phyloP scores from a whole-genome alignment of 2,329 filamentous ascomycete genomes.

The Lachnellula suecica region DNA sequence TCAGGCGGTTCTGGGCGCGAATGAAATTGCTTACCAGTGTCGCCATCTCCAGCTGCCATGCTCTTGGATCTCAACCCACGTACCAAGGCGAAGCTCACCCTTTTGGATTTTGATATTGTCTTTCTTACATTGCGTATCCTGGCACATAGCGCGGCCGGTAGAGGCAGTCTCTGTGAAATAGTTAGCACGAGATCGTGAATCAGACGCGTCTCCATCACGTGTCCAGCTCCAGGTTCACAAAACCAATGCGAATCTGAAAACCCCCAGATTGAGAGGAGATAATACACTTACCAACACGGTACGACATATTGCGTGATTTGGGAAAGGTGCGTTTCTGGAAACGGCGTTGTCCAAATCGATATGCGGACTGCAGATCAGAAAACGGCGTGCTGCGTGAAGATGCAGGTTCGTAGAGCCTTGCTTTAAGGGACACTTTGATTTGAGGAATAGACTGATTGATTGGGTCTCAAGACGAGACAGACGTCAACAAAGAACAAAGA shows the following conservation, averaged over 20 bases:
- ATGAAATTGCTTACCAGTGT: constrained; percentile 71
- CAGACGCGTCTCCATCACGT: neutral
- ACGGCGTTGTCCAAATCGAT: neutral
- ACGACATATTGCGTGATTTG: constrained; percentile 27
- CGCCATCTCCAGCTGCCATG: constrained; percentile 73
- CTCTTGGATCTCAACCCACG: constrained; percentile 61
- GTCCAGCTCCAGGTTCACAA: constrained; percentile 26
- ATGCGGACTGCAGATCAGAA: neutral
- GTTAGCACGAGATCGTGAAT: neutral
- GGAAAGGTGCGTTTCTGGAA: neutral
- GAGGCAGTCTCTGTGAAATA: constrained; percentile 63
- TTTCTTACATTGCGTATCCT: constrained; percentile 69
- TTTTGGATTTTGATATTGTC: constrained; percentile 70
- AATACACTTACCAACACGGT: constrained; percentile 34
- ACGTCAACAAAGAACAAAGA: neutral
- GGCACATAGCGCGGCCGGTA: constrained; percentile 72
- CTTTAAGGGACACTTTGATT: neutral
- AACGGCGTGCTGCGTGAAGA: neutral
- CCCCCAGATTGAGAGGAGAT: neutral
- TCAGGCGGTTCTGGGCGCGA: neutral
- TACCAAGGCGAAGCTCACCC: constrained; percentile 75
- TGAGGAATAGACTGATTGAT: neutral
- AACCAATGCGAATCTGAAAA: too few species aligned
- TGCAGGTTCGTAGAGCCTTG: too few species aligned
- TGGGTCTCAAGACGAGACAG: neutral